A percentile compares a stretch with the other conserved stretches of the same genome.
phyloP scores from a whole-genome alignment of 805 yeast species.

The Saturnispora hagleri region DNA sequence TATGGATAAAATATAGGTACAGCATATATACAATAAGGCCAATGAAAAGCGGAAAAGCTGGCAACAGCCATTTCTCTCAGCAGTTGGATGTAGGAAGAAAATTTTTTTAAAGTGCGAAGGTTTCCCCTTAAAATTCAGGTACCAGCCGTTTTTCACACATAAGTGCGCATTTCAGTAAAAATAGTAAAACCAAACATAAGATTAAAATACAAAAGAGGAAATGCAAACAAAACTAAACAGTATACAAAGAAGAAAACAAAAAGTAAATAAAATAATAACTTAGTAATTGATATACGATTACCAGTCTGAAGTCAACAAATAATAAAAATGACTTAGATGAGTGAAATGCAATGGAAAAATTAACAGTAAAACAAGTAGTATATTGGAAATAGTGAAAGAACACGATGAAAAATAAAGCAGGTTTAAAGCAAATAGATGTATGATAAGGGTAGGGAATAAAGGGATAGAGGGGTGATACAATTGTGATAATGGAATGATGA shows the following conservation, averaged over 20 bases:
- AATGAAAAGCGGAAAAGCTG: neutral
- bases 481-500: neutral
- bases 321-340: neutral
- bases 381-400: neutral
- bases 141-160: neutral
- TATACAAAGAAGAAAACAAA: neutral
- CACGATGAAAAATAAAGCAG: neutral
- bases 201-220: neutral
- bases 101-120: neutral
- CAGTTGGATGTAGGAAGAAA: neutral
- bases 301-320: neutral
- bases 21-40: neutral
- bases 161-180: neutral
- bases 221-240: neutral
- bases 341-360: neutral
- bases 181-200: neutral
- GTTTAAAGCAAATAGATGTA: neutral
- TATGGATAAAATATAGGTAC: neutral
- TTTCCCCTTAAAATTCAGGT: neutral
- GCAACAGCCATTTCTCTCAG: neutral
- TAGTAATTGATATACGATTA: neutral
- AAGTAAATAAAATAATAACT: neutral
- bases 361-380: neutral
- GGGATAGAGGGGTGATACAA: neutral
- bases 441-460: neutral